Percentiles rank a stretch among this genome's conserved stretches.
These are phyloP conservation scores for Panicum hallii DNA, from an alignment of 202 grass and related monocot genomes.

Conservation along the genomic window DNA sequence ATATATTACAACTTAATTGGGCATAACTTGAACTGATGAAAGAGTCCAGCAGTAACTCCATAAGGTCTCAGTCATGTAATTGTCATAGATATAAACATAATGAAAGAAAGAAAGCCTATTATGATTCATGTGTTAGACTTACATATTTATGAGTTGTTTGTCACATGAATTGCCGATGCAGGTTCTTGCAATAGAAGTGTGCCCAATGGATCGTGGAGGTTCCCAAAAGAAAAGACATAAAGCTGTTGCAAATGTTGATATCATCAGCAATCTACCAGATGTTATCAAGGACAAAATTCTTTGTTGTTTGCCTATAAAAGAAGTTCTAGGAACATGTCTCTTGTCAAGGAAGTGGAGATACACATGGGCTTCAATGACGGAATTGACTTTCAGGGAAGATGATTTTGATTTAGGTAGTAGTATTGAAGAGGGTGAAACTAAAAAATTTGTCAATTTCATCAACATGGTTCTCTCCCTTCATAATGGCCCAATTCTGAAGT, in stretches of 20 bases:
- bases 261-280: slow-evolving; percentile 54
- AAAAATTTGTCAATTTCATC: slow-evolving; percentile 39
- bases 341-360: slow-evolving; percentile 59
- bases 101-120: background rate
- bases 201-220: slow-evolving; percentile 36
- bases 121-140: slow-evolving; percentile 12
- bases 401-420: slow-evolving; percentile 45
- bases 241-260: slow-evolving; percentile 36
- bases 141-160: slow-evolving; percentile 16
- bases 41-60: background rate
- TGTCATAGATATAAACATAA: background rate
- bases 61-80: background rate
- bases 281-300: slow-evolving; percentile 61
- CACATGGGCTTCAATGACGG: slow-evolving; percentile 56
- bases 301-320: slow-evolving; percentile 52
- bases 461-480: slow-evolving; percentile 50
- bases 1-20: slow-evolving; percentile 1
- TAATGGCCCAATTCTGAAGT: slow-evolving; percentile 55
- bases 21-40: background rate
- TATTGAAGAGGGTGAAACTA: slow-evolving; percentile 17
- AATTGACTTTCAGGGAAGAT: slow-evolving; percentile 44
- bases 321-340: slow-evolving; percentile 52
- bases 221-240: slow-evolving; percentile 16
- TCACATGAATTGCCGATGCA: background rate
- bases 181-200: slow-evolving; percentile 4